These are phyloP conservation scores for Cytospora chrysosperma DNA, from an alignment of 2,329 filamentous ascomycete species.

Conservation along the genomic window DNA sequence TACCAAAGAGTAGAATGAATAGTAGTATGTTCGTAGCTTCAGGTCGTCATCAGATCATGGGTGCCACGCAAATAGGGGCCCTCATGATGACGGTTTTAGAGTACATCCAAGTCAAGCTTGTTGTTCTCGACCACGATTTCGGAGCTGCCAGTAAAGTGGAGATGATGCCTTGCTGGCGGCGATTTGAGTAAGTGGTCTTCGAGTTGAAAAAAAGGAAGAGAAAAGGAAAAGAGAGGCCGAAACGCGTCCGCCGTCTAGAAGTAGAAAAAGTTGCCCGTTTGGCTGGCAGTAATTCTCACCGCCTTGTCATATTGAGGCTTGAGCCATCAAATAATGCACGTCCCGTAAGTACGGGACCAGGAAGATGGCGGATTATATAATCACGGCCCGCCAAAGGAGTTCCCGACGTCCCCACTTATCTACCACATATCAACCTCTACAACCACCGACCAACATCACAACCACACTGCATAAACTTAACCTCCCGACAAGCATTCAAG, in stretches of 20 bases:
- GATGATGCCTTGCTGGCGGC: conserved; percentile 38
- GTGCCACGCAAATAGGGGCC: conserved; percentile 59
- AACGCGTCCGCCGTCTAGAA: conserved; percentile 1
- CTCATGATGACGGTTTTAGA: conserved; percentile 70
- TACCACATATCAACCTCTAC: neutral
- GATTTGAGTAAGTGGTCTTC: conserved; percentile 36
- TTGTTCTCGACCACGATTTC: conserved; percentile 59
- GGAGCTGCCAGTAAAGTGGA: conserved; percentile 50
- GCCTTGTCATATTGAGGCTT: conserved; percentile 11
- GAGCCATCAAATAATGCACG: too few relatives aligned
- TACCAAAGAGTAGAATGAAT: too few relatives aligned
- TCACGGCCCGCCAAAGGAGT: neutral
- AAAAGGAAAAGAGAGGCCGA: neutral
- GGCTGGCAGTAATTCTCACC: conserved; percentile 14
- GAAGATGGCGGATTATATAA: neutral
- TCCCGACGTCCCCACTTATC: neutral
- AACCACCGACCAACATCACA: neutral
- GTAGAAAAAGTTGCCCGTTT: conserved; percentile 16
- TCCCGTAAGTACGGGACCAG: neutral
- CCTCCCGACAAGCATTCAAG: conserved; percentile 2
- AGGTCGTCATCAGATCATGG: conserved; percentile 69
- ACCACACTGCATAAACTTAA: neutral
- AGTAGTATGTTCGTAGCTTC: conserved; percentile 34
- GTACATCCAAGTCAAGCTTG: conserved; percentile 35
- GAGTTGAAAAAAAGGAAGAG: conserved; percentile 28